Evolutionary conservation across 768 basidiomycete species (phyloP), one percentile per base, ranked within the genome.

Genomic region (Roridomyces roridus): DNA sequence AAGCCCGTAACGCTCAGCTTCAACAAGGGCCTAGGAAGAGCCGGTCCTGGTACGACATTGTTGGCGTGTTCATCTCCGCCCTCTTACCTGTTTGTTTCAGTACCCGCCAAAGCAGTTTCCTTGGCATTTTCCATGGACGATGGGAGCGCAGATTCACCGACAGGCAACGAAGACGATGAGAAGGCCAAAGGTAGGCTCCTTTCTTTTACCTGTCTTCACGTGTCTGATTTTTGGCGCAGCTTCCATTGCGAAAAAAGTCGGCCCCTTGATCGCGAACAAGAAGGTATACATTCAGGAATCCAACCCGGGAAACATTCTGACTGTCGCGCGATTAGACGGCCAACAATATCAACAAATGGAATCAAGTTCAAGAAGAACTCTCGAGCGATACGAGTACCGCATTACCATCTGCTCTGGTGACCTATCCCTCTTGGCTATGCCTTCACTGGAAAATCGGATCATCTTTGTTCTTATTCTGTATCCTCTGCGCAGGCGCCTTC

Each of bases 281-380:
- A 94, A 93, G 87, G 93, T 89, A 64, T 72, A 60, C 57, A 43
- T 51, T 18, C 12, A 24, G 29, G 31, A 24, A 28, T 7, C 35
- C 34, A 42, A n/a, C n/a, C n/a, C n/a, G n/a, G n/a, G n/a, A n/a
- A n/a, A n/a, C n/a, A n/a, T n/a, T 43, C 46, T 53, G 36, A 57
- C 14, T 26, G 29, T 35, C 24, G 26, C 35, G 15, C 48, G 44
- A 29, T 21, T 17, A 97, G 93, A 91, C 87, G 41, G 91, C 84
- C 45, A 91, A 84, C 70, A 94, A 95, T 66, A 98, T 99, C 68
- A 88, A 83, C 66, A 98, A 98, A 70, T 99, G 96, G 97, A 98
- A 96, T 69, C 89, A 89, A 76, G 92, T 96, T 10, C 93, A 96
- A 73, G 89, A 89, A 73, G 96, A 94, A 66, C 80, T 97, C 46